Evolutionary conservation across 768 basidiomycete genomes (phyloP), one percentile per base, ranked within the genome.

Genomic region (Hebeloma cylindrosporum): DNA sequence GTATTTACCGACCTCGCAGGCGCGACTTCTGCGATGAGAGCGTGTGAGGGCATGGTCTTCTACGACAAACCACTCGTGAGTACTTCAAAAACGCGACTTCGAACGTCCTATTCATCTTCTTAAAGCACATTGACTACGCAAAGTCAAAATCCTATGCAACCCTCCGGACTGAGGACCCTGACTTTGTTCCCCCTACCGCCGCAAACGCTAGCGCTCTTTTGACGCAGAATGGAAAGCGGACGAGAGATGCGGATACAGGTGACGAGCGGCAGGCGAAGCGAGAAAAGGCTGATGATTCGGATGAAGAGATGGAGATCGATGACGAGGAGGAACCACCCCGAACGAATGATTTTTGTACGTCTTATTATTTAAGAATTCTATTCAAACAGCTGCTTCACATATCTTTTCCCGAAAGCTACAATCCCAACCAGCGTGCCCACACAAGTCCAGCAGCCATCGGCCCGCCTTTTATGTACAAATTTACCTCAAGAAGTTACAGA

Each of bases 241-340:
- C 63, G 59, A 73, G 89, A 57, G 88, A 88, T 31, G 83, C 78
- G 14, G 80, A 78, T 34, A 60, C 65, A 29, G 71, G 68, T 18
- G 78, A 78, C 33, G 80, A 73, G 41, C 76, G 77, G 38, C 72
- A 71, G 32, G 54, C 74, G 20, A 95, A 94, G 70, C 79, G 83
- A 50, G 80, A 82, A 57, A 89, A 81, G 63, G 68, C 73, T 32
- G 79, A 79, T 36, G 82, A 77, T 41, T 65, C 62, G 22, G 80
- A 82, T 52, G 88, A 89, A 51, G 92, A 83, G 43, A 94, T 94
- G 85, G 93, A 95, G 68, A 90, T 93, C 58, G 92, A 93, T 48
- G 91, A 93, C 38, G 92, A 96, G 35, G 86, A 89, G 34, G 84
- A 87, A 43, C 61, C 69, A 27, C 67, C 69, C 35, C 73, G 67